These are phyloP conservation scores for Punica granatum DNA, from an alignment of 345 rosid genomes.

Conservation along the genomic window DNA sequence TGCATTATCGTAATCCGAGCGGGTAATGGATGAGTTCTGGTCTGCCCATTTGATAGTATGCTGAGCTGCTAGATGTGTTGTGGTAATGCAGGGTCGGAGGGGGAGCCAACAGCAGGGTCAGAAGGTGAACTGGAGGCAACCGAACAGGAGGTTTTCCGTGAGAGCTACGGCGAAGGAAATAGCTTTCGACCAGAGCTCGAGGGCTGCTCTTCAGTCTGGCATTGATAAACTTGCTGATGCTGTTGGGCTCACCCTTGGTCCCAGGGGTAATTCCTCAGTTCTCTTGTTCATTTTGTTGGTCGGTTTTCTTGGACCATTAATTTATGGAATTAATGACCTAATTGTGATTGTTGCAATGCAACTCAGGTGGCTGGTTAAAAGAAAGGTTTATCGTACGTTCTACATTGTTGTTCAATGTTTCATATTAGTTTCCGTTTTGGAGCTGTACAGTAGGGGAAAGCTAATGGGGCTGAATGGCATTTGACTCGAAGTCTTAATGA, in stretches of 20 bases:
- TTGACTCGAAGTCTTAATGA: neutral
- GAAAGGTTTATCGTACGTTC: neutral
- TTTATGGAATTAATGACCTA: neutral
- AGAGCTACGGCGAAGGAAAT: conserved; percentile 81
- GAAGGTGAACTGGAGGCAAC: conserved; percentile 41
- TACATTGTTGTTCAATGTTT: too few species aligned
- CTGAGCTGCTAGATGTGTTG: neutral
- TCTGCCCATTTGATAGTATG: neutral
- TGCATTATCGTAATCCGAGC: neutral
- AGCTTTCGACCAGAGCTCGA: conserved; percentile 76
- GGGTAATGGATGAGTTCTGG: neutral
- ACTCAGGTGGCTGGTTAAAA: neutral
- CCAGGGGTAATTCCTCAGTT: conserved; percentile 55
- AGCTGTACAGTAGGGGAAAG: neutral
- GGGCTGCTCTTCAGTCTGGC: conserved; percentile 81
- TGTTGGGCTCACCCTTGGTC: conserved; percentile 94
- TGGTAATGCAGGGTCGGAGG: conserved; percentile 40
- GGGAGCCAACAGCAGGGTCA: conserved; percentile 43
- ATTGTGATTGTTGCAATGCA: neutral
- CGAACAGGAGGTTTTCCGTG: conserved; percentile 49
- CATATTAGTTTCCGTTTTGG: too few species aligned
- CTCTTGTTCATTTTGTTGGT: neutral
- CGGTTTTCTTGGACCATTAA: neutral
- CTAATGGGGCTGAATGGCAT: neutral
- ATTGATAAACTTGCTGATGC: conserved; percentile 94